Evolutionary conservation across 306 rosid genomes (phyloP), one percentile per base, ranked within the genome.

Genomic region (Cicer arietinum): DNA sequence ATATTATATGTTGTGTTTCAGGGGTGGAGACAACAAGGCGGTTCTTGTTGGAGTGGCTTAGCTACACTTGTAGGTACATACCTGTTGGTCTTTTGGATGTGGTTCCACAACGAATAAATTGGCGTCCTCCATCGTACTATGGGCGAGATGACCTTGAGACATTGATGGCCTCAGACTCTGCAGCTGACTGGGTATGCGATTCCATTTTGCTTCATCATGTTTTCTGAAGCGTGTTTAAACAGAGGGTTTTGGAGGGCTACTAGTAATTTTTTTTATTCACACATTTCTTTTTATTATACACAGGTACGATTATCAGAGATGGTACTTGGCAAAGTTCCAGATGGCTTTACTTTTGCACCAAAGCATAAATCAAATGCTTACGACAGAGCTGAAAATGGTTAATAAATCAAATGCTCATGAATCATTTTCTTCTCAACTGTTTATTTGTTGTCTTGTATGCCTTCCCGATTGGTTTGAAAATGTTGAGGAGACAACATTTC

Each of bases 91-190:
- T 94, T 76, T 84, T 94, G 75, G 97, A 94, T 11, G 88, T 91
- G 41, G 74, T 94, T 85, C 94, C 96, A 52, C 96, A 90, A 71
- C 86, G 87, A 22, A 66, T 94, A 51, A 91, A 85, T 85, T 94
- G 97, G 98, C 93, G 98, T 22, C 86, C 90, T 0, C 98, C 97
- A 0, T 86, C 93, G 42, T 91, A 83, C 76, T 81, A 14, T 7
- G 96, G 93, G 13, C 96, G 98, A 7, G 88, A 94, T 54, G 96
- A 91, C 79, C 94, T 94, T 59, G 98, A 94, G 89, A 90, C 97
- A 1, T 81, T 90, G 60, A 91, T 94, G 98, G 94, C 89, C 83
- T 94, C 98, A 10, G 97, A 94, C 76, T 94, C 97, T 45, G 98
- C 98, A 10, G 93, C 91, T 43, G 97, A 94, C 80, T 94, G 98